Percentiles rank a stretch among this genome's conserved stretches.
Evolutionary conservation across 257 asterid genomes (phyloP).

Genomic region (Ajuga chamaepitys): DNA sequence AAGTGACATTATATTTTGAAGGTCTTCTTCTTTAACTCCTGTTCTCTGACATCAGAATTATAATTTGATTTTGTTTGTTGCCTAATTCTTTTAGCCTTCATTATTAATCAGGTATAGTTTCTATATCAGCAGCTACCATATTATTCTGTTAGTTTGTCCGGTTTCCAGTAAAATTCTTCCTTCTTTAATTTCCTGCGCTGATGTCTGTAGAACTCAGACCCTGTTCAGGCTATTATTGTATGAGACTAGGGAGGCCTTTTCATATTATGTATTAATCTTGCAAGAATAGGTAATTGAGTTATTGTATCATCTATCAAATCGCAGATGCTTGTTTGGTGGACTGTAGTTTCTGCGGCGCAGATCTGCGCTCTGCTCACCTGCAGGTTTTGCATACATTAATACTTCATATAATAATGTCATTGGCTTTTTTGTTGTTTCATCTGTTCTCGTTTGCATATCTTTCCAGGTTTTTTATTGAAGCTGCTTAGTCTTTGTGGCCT

Average conservation of each 20-base stretch:
- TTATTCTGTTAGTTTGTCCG: not conserved
- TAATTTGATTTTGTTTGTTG: not conserved
- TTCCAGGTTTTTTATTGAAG: not conserved
- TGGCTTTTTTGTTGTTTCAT: not conserved
- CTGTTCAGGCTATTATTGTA: slow-evolving; percentile 6
- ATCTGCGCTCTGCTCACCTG: slow-evolving; percentile 85
- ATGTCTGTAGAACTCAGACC: not conserved
- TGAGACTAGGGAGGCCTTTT: not conserved
- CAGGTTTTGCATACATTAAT: slow-evolving; percentile 46
- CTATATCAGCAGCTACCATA: not conserved
- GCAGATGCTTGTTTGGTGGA: slow-evolving; percentile 88
- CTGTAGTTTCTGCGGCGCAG: slow-evolving; percentile 92
- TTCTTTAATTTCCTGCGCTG: slow-evolving; percentile 6
- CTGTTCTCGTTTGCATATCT: not conserved
- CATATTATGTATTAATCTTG: slow-evolving; percentile 1
- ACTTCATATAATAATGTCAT: not conserved
- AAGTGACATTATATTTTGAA: not conserved
- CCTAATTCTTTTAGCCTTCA: not conserved
- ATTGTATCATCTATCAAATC: slow-evolving; percentile 11
- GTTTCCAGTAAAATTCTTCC: not conserved
- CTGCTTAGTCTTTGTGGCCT: not conserved
- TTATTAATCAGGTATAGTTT: not conserved
- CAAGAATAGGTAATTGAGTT: slow-evolving; percentile 6
- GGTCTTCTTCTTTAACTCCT: not conserved
- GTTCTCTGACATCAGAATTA: not conserved